phyloP scores from a whole-genome alignment of 1,139 yeast species.

The Hyphopichia burtonii region DNA sequence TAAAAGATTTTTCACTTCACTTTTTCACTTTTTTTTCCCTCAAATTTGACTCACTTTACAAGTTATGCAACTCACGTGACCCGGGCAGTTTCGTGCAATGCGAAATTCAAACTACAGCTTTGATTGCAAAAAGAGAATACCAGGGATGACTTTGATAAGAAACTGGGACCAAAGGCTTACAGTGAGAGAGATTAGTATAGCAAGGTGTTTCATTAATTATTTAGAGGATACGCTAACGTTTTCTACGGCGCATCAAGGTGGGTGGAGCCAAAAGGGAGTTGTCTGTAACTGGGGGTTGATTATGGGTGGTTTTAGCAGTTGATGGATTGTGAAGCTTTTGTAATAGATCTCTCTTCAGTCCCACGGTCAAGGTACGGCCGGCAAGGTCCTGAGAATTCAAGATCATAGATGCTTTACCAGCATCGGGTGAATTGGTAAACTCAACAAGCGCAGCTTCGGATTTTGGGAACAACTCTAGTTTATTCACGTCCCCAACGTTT shows the following conservation, averaged over 20 bases:
- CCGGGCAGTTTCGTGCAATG: too few species aligned
- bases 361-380: conserved; percentile 32
- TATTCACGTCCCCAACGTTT: conserved; percentile 34
- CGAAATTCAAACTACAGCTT: too few species aligned
- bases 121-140: too few species aligned
- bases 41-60: not conserved
- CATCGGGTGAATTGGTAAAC: conserved; percentile 42
- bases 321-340: not conserved
- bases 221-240: too few species aligned
- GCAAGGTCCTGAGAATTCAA: conserved; percentile 45
- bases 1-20: not conserved
- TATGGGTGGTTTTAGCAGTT: not conserved
- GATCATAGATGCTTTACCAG: conserved; percentile 58
- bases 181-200: too few species aligned
- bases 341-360: conserved; percentile 35
- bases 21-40: not conserved
- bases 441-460: conserved; percentile 54
- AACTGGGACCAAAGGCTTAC: too few species aligned
- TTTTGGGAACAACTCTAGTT: conserved; percentile 48
- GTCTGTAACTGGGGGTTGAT: not conserved
- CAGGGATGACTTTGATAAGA: too few species aligned
- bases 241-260: conserved; percentile 8
- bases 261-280: conserved; percentile 5
- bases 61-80: too few species aligned
- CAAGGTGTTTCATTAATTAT: too few species aligned